Conservation (phyloP, 2,329 filamentous ascomycete genomes). For the Pestalotiopsis sp. region DNA sequence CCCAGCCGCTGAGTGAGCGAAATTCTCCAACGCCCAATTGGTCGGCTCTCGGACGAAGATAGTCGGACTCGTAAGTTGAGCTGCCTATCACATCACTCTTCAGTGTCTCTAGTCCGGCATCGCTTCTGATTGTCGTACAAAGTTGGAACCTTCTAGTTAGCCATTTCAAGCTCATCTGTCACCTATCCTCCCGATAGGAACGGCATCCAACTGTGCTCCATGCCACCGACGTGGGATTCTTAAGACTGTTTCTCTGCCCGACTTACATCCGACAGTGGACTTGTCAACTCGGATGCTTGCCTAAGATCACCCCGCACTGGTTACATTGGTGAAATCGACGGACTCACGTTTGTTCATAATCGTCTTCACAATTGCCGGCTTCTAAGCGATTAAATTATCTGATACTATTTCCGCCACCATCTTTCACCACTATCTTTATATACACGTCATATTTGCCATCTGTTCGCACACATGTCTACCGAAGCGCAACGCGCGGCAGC, state of each 20-base stretch:
- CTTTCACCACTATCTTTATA: not conserved
- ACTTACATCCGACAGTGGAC: not conserved
- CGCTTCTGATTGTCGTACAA: not conserved
- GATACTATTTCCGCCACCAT: not conserved
- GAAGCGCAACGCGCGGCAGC: constrained; percentile 27
- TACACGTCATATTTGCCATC: not conserved
- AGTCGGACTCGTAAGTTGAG: not conserved
- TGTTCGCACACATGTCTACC: not conserved
- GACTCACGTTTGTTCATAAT: not conserved
- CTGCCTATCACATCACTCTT: not conserved
- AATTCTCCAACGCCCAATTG: not conserved
- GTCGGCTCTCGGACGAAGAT: not conserved
- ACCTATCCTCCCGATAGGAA: too few species aligned
- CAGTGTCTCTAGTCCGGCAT: not conserved
- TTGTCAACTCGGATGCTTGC: not conserved
- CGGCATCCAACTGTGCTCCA: not conserved
- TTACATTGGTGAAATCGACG: not conserved
- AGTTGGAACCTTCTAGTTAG: not conserved
- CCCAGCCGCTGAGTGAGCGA: not conserved
- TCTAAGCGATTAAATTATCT: not conserved
- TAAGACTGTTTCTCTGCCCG: not conserved
- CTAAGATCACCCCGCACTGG: not conserved
- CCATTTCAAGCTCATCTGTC: not conserved
- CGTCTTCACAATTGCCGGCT: not conserved
- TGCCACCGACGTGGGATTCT: not conserved